These are phyloP conservation scores for Alternaria consortialis DNA, from an alignment of 2,329 filamentous ascomycete species.

Conservation along the genomic window DNA sequence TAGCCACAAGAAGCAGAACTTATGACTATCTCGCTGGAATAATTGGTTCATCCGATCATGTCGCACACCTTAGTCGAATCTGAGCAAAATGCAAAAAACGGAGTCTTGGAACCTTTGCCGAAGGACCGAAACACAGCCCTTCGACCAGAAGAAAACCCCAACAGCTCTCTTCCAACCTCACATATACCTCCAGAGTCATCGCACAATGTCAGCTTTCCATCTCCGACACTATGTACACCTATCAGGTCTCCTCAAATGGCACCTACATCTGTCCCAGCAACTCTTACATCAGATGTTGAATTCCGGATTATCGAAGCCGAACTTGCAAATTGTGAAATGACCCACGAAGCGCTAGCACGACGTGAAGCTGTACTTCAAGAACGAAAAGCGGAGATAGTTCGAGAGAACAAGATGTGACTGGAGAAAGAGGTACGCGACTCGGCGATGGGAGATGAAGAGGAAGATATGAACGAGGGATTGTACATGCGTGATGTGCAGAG, in stretches of 20 bases:
- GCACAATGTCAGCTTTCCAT: not conserved
- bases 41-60: not conserved
- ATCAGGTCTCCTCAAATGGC: not conserved
- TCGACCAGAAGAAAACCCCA: not conserved
- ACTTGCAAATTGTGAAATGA: conserved; percentile 1
- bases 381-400: not conserved
- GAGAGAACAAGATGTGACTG: not conserved
- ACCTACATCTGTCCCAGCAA: not conserved
- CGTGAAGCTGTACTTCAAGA: not conserved
- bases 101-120: not conserved
- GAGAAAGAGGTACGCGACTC: not conserved
- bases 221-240: not conserved
- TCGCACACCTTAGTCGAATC: not conserved
- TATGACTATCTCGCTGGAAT: not conserved
- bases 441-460: not conserved
- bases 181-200: not conserved
- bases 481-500: conserved; percentile 1
- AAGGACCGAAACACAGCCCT: not conserved
- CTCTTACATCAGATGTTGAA: not conserved
- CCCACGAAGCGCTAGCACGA: conserved; percentile 3
- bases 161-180: not conserved
- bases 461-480: not conserved
- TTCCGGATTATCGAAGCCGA: conserved; percentile 1
- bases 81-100: not conserved
- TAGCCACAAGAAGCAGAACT: not conserved